phyloP scores from a whole-genome alignment of 805 yeast species.

The Spathaspora arborariae region DNA sequence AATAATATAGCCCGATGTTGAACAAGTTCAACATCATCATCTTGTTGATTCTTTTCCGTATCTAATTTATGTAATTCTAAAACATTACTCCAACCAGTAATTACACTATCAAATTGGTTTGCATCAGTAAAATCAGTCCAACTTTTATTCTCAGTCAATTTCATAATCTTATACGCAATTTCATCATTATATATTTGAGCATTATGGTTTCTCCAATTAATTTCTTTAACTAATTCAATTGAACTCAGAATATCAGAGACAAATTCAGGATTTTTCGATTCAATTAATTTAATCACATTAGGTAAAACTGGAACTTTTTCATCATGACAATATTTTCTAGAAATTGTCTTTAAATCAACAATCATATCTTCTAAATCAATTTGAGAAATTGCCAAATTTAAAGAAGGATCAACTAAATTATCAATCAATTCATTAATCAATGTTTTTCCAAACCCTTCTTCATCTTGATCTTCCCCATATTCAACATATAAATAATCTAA shows the following conservation, averaged over 20 bases:
- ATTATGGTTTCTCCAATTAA: constrained; percentile 49
- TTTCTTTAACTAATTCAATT: constrained; percentile 25
- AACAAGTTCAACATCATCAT: constrained; percentile 52
- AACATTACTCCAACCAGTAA: constrained; percentile 68
- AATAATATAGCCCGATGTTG: constrained; percentile 72
- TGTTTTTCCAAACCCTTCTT: constrained; percentile 26
- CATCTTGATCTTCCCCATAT: constrained; percentile 14
- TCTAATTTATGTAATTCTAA: constrained; percentile 56
- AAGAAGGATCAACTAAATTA: constrained; percentile 61
- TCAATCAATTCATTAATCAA: constrained; percentile 55
- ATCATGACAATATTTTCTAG: constrained; percentile 42
- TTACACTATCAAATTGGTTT: constrained; percentile 51
- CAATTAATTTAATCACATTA: constrained; percentile 39
- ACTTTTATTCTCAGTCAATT: constrained; percentile 22
- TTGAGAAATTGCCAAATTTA: constrained; percentile 52
- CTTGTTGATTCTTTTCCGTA: constrained; percentile 46
- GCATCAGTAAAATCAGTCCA: constrained; percentile 30
- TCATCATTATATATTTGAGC: constrained; percentile 71
- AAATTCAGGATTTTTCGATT: constrained; percentile 31
- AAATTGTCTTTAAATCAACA: constrained; percentile 47
- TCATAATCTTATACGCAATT: constrained; percentile 56
- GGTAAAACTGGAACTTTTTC: constrained; percentile 29
- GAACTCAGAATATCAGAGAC: constrained; percentile 28
- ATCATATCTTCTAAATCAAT: constrained; percentile 24
- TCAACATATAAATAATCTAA: constrained; percentile 45